These are phyloP conservation scores for Neoboletus magnificus DNA, from an alignment of 768 basidiomycete genomes.

Conservation along the genomic window DNA sequence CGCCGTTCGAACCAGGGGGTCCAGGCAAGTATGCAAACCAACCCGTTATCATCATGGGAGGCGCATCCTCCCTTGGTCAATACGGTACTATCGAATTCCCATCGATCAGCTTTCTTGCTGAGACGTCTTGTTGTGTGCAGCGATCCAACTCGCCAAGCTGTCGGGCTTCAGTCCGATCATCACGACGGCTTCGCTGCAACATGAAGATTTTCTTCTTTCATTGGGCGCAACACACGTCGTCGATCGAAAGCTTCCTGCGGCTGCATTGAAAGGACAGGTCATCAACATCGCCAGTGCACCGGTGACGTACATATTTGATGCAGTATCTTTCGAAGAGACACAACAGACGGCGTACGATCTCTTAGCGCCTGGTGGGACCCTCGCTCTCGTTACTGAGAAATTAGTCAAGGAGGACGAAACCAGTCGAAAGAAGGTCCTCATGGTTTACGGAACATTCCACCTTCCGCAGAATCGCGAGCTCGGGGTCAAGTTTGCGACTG, in stretches of 20 bases:
- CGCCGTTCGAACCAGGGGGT: constrained; percentile 28
- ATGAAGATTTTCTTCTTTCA: constrained; percentile 26
- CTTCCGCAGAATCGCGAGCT: constrained; percentile 4
- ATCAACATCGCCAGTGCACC: not conserved
- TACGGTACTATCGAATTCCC: constrained; percentile 21
- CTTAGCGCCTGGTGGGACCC: constrained; percentile 28
- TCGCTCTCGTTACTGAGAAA: constrained; percentile 13
- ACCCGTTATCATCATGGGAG: constrained; percentile 35
- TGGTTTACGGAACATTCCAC: constrained; percentile 11
- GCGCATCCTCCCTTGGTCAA: constrained; percentile 39
- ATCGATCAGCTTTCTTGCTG: not conserved
- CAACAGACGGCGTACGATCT: constrained; percentile 30
- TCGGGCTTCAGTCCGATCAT: constrained; percentile 36
- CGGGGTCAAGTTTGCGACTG: constrained; percentile 12
- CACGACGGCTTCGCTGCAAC: constrained; percentile 35
- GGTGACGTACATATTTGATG: constrained; percentile 21
- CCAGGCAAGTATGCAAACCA: constrained; percentile 31
- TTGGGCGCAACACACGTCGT: constrained; percentile 38
- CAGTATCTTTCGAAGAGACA: constrained; percentile 29
- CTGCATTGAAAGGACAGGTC: constrained; percentile 7
- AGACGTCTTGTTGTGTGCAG: constrained; percentile 4
- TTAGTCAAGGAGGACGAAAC: not conserved
- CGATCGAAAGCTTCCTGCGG: constrained; percentile 23
- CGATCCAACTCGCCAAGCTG: constrained; percentile 32
- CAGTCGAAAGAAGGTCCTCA: not conserved